These are phyloP conservation scores for Bipolaris zeicola DNA, from an alignment of 2,329 filamentous ascomycete genomes.

Conservation along the genomic window DNA sequence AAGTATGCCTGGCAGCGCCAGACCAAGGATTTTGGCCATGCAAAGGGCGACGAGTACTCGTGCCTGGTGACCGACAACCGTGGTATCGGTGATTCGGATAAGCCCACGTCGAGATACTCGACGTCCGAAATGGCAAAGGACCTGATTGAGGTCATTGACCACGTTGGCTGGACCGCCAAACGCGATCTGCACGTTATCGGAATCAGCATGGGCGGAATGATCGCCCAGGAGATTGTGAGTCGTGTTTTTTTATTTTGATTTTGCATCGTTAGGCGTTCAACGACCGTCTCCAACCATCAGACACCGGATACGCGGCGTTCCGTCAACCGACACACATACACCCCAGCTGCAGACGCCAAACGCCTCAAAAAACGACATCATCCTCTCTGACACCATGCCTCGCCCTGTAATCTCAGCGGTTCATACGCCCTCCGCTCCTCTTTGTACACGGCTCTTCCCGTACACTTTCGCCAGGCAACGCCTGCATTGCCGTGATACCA, in stretches of 20 bases:
- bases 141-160: conserved; percentile 69
- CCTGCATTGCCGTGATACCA: not conserved
- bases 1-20: conserved; percentile 80
- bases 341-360: conserved; percentile 15
- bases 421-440: conserved; percentile 17
- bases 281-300: not conserved
- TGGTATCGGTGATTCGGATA: conserved; percentile 80
- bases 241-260: conserved; percentile 4
- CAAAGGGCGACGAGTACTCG: conserved; percentile 68
- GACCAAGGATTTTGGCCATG: conserved; percentile 80
- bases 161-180: conserved; percentile 69
- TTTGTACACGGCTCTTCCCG: conserved; percentile 15
- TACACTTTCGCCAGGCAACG: conserved; percentile 2
- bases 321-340: conserved; percentile 22
- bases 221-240: conserved; percentile 76
- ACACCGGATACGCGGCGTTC: conserved; percentile 35
- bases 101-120: conserved; percentile 75
- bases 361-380: conserved; percentile 20
- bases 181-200: conserved; percentile 72
- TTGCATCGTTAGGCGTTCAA: conserved; percentile 4
- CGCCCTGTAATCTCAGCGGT: conserved; percentile 31
- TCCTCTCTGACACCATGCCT: conserved; percentile 23
- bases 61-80: conserved; percentile 83
- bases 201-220: conserved; percentile 90
- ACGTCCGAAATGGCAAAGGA: conserved; percentile 86